Base-by-base conservation (phyloP, 1,139 yeast species). In the Pichia sp. region DNA sequence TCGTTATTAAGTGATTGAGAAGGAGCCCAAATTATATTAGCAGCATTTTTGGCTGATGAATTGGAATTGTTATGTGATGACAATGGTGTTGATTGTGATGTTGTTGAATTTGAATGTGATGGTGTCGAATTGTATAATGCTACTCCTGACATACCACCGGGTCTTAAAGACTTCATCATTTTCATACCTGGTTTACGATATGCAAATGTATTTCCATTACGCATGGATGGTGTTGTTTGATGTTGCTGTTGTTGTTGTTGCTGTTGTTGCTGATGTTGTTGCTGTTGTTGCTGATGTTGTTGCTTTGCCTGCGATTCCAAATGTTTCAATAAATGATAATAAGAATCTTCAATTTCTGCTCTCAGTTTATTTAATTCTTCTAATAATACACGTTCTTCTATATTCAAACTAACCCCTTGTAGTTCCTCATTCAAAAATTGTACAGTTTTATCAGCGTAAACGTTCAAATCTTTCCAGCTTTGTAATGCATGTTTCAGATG, bases 391-490 rank as follows among this genome's bases (percentile, higher is more conserved):
- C 67, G 57, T 56, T 79, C 84, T 47, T 79, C 82, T 8, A 67
- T 64, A 13, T 69, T 58, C 50, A 74, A 58, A 11, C 55, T 53
- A 30, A 62, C 51, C n/a, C 53, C 56, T 22, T 43, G 43, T 11
- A 70, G 64, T 14, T 68, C 67, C 55, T 75, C 76, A 48, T 82
- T 85, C 51, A 84, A 74, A 16, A 70, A 60, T 41, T 83, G 86
- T 44, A 83, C 67, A 60, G 79, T 80, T 63, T 72, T 80, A 50
- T 81, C 71, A 13, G 83, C 72, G 49, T 79, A 75, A 2, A 87
- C 81, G 58, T 83, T 87, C 22, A 85, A 68, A 10, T 82, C 73
- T 60, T 81, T 83, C 91, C 91, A 85, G 3, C 90, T 90, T 58
- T 77, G 79, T 31, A 83, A 68, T 1, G 91, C 87, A 25, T 75